Base-by-base conservation (phyloP, 441 rosid genomes). In the Pelargonium myrrhifolium region DNA sequence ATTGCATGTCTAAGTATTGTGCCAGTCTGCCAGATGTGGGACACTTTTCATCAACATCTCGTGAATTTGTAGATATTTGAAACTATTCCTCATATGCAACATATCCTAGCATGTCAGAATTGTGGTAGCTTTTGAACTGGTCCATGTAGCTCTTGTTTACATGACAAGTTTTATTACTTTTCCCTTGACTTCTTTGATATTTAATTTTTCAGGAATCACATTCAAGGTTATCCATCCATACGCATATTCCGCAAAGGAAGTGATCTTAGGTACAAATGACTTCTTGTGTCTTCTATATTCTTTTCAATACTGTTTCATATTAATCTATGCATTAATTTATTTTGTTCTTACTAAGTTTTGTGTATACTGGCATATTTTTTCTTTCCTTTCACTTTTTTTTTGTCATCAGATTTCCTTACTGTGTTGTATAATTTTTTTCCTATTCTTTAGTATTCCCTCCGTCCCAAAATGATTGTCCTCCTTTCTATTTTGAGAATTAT, bases 211-310 rank as follows among this genome's bases (percentile, higher is more conserved):
- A 95, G 99, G 85, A 73, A 87, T 83, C 99, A 95, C 81, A 79
- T 95, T 65, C 99, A 95, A 80, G 99, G 93, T 31, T 95, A 95
- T 81, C 99, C 98, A 59, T 92, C 99, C 42, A 87, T 95, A 79
- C 90, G 97, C 71, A 95, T 95, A 78, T 95, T 95, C 71, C 97
- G 96, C 64, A 89, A 85, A 82, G 99, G 99, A 76, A 90, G 80
- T 77, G 93, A 95, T 81, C 26, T 95, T 63, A 87, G 81, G 99
- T 95, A 77, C 85, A 77, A 21, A 45, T 70, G 28, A n/a, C 31
- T 76, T n/a, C 62, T 7, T 64, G 21, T 67, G 60, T 0, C 21
- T 68, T 66, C 59, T 43, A 12, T 31, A 42, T 55, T 10, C n/a
- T 39, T 14, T 5, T 5, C 56, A 12, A 15, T n/a, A 15, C 1